phyloP scores from a whole-genome alignment of 108 stramenopile genomes.

The Cylindrotheca fusiformis region DNA sequence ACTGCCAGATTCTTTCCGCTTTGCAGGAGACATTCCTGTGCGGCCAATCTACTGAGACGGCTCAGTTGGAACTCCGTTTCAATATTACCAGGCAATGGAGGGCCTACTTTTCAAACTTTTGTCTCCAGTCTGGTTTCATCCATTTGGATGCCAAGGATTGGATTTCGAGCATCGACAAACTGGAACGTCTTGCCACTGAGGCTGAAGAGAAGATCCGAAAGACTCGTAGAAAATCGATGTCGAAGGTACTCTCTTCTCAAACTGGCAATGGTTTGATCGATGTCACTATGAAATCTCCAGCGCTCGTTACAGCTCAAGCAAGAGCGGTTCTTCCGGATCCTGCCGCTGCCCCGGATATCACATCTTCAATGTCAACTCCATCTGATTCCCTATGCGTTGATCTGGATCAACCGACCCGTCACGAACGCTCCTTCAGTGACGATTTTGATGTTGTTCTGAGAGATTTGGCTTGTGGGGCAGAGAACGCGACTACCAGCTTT shows the following conservation, averaged over 20 bases:
- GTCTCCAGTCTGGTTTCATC: slow-evolving; percentile 51
- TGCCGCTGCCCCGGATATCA: background rate
- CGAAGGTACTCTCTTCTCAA: background rate
- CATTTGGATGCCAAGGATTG: slow-evolving; percentile 49
- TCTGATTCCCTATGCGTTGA: background rate
- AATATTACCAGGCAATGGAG: slow-evolving; percentile 61
- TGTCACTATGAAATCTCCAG: background rate
- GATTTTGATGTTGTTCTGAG: background rate
- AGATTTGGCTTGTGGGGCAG: background rate
- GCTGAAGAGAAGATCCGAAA: slow-evolving; percentile 43
- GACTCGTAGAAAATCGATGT: slow-evolving; percentile 54
- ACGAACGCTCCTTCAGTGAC: background rate
- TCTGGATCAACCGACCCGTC: background rate
- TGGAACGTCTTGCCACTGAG: slow-evolving; percentile 33
- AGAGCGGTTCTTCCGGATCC: background rate
- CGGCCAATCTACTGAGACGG: slow-evolving; percentile 43
- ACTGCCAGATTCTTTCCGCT: slow-evolving; percentile 18
- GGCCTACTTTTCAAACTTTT: slow-evolving; percentile 58
- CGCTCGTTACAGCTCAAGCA: background rate
- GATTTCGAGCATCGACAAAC: slow-evolving; percentile 47
- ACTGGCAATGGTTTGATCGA: background rate
- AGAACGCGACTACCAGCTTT: background rate
- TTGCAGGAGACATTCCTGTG: slow-evolving; percentile 55
- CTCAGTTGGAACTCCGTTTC: slow-evolving; percentile 50
- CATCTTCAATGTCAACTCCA: background rate